Evolutionary conservation across 495 filamentous ascomycete species (phyloP), one percentile per base, ranked within the genome.

Genomic region (Echria macrotheca): DNA sequence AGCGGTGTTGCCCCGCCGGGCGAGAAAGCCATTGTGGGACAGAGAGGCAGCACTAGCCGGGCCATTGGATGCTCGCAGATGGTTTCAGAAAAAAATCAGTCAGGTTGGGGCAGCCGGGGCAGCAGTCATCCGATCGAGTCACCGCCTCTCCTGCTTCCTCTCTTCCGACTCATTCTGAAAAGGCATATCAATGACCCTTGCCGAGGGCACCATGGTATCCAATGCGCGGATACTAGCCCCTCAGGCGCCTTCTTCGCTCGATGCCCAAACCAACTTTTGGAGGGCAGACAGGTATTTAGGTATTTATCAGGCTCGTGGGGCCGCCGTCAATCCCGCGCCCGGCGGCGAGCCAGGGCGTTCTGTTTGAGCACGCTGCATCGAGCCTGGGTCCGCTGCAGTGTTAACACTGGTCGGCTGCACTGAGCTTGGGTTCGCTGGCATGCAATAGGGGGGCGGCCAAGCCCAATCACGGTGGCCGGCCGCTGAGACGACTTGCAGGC

Each of bases 391-490:
- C 9, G 21, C 39, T 42, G n/a, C n/a, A n/a, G n/a, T n/a, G n/a
- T n/a, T n/a, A n/a, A n/a, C n/a, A n/a, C n/a, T n/a, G n/a, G n/a
- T n/a, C n/a, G n/a, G n/a, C n/a, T n/a, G n/a, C n/a, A n/a, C n/a
- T n/a, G n/a, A n/a, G n/a, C n/a, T n/a, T n/a, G n/a, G n/a, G n/a
- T n/a, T 21, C 26, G 42, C 22, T 23, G 32, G 42, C 41, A 47
- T 45, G 26, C 32, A 47, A 4, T 17, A 41, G 42, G 26, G 23
- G 14, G 28, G 19, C 25, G 15, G 19, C 26, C 48, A 49, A 60
- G 54, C 54, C 61, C 61, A 64, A 64, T 64, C 59, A 53, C 58
- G 49, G 46, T 45, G 28, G 9, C 36, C 6, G n/a, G 9, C 23
- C 14, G 21, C 35, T 15, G 33, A 26, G 36, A n/a, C 15, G 32